Conservation (phyloP, 2,329 filamentous ascomycete species). For the Ophiostoma angusticollis region DNA sequence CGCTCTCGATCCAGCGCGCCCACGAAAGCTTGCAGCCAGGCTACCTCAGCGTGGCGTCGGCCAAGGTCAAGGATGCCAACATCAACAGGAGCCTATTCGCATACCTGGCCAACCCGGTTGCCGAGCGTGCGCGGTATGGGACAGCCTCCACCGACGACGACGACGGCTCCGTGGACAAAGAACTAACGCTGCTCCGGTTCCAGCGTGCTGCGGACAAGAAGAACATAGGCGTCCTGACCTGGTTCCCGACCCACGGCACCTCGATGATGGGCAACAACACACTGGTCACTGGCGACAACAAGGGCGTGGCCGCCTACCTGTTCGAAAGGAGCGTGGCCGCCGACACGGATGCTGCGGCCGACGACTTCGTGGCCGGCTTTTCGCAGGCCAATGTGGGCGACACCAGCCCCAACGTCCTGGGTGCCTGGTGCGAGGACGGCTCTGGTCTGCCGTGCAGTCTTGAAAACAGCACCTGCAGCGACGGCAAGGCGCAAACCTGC, state of each 20-base stretch:
- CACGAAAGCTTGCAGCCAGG: constrained; percentile 48
- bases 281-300: constrained; percentile 86
- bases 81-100: constrained; percentile 76
- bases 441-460: constrained; percentile 55
- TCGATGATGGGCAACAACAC: constrained; percentile 88
- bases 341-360: constrained; percentile 43
- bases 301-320: constrained; percentile 78
- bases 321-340: constrained; percentile 57
- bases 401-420: constrained; percentile 76
- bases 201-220: constrained; percentile 57
- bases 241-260: constrained; percentile 85
- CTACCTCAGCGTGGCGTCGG: constrained; percentile 49
- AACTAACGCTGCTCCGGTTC: constrained; percentile 66
- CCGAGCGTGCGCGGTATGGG: constrained; percentile 56
- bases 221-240: constrained; percentile 70
- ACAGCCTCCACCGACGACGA: constrained; percentile 20
- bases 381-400: constrained; percentile 87
- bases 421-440: constrained; percentile 80
- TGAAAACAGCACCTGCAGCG: constrained; percentile 65
- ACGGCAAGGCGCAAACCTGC: constrained; percentile 53
- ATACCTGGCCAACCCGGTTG: constrained; percentile 67
- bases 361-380: constrained; percentile 77
- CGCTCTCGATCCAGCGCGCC: constrained; percentile 66
- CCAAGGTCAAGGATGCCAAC: constrained; percentile 56
- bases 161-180: constrained; percentile 47